Evolutionary conservation across 176 grass and related monocot genomes (phyloP), one percentile per base, ranked within the genome.

Genomic region (Poa pratensis): DNA sequence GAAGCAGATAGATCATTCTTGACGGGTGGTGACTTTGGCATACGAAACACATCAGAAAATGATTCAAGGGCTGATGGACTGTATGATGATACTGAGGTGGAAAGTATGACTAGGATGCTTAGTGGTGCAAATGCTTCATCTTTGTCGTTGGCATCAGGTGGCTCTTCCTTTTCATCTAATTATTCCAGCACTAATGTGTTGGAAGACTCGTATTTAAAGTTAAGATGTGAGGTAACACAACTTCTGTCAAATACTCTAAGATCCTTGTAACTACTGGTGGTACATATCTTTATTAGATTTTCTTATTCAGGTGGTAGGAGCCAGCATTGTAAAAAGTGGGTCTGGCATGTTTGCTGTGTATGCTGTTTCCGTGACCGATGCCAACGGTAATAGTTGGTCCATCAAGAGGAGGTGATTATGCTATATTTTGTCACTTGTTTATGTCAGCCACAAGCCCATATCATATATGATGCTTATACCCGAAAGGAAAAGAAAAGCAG

Each of bases 261-360:
- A 86, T 74, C 48, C 23, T 78, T 69, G 50, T 63, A 79, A 75
- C 39, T 83, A 76, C 14, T 61, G 53, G 58, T 45, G 9, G 82
- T 49, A 54, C 54, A 87, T 67, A 50, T 75, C 57, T 78, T 85
- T 84, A 81, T 84, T 39, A 32, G 59, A 71, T 73, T 89, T 85
- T 16, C 57, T 81, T 76, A 50, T 70, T 78, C 89, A 99, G 97
- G 94, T 99, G 14, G 77, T 91, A 83, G 97, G 92, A 74, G 97
- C 97, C 67, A 99, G 88, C 93, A 87, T 99, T 73, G 94, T 99
- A 27, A 99, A 96, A 86, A 99, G 97, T 78, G 97, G 94, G n/a
- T 99, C 94, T 69, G 97, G 97, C 82, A 94, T 90, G 86, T 92
- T 99, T 94, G 97, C 94, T 66, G 94, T 99, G 16, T 99, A 99